Evolutionary conservation across 2,329 filamentous ascomycete genomes (phyloP), one percentile per base, ranked within the genome.

Genomic region (Cryphonectria nitschkei): DNA sequence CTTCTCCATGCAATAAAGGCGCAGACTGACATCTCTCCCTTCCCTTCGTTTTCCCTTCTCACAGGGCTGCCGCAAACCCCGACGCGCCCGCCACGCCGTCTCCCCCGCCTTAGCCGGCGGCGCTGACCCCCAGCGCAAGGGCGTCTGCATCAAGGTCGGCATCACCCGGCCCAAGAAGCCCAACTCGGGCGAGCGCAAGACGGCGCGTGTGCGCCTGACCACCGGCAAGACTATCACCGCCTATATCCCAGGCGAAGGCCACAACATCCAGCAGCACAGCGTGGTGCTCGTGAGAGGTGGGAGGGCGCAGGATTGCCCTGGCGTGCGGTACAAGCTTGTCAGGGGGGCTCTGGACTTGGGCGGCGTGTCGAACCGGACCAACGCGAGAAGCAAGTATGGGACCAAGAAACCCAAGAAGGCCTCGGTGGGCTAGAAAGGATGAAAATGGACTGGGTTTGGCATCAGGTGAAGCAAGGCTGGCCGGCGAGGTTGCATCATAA

Each of bases 211-310:
- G 29, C 87, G 95, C 76, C 85, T 99, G 79, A 96, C 93, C 72
- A 95, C 89, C 74, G 96, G 96, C 69, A 93, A 90, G 79, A 88
- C 97, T 71, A 87, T 99, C 74, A 97, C 94, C 71, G 93, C 93
- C 37, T 98, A 98, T 84, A 98, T 99, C 78, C 94, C 95, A 46
- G 96, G 96, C 67, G 95, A 98, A 88, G 95, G 96, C 65, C 96
- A 99, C 84, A 99, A 98, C 82, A 95, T 98, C 75, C 95, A 98
- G 86, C 96, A 98, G 87, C 97, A 99, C 86, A 97, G 93, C 77
- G 96, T 99, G 63, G 96, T 99, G 69, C 86, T 98, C 75, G 95
- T 99, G n/a, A 88, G 96, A 75, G 96, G 96, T 71, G 96, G 96
- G 2, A 88, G 96, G 80, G 90, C 90, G 74, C 96, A 98, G 88